Evolutionary conservation across 2,329 filamentous ascomycete genomes (phyloP), one percentile per base, ranked within the genome.

Genomic region (Botrytis porri): DNA sequence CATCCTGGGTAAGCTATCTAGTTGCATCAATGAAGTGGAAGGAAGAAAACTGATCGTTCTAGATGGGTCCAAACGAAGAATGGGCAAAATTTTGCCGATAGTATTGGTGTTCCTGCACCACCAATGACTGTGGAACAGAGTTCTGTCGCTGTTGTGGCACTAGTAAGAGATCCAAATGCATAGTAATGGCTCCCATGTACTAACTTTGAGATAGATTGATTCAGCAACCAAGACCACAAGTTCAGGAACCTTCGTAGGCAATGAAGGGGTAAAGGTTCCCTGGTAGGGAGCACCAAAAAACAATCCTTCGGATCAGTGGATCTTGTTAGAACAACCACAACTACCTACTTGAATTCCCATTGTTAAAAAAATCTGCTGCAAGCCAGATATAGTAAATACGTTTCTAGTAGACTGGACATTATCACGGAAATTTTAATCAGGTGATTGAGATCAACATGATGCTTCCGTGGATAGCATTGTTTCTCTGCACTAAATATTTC

Each of bases 11-110:
- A 54, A 60, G 74, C 74, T 39, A 60, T 32, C 32, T 51, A 65
- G 4, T 63, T 59, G 10, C 4, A 16, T 25, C 35, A 20, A 39
- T 43, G 22, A 43, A 35, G n/a, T 39, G 39, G 39, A 39, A 39
- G 10, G 39, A 12, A 48, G 20, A 48, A 51, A 14, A 39, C 48
- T 71, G 18, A 73, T 51, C 5, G 22, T 69, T 3, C 10, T 69
- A 78, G 77, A 66, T 82, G 81, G 77, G 82, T 83, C 0, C 80
- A 83, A 71, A 85, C 84, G 0, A 83, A 82, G 8, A 82, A 84
- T 80, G 84, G 84, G 0, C 82, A 82, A 71, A 73, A 60, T 1
- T 82, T 79, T 48, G 83, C 83, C 1, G 74, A 78, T 62, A 66
- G 61, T 0, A 71, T 80, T 29, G 82, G 82, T 0, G 64, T 83